phyloP scores from a whole-genome alignment of 2,329 filamentous ascomycete genomes.

The Coleophoma crateriformis region DNA sequence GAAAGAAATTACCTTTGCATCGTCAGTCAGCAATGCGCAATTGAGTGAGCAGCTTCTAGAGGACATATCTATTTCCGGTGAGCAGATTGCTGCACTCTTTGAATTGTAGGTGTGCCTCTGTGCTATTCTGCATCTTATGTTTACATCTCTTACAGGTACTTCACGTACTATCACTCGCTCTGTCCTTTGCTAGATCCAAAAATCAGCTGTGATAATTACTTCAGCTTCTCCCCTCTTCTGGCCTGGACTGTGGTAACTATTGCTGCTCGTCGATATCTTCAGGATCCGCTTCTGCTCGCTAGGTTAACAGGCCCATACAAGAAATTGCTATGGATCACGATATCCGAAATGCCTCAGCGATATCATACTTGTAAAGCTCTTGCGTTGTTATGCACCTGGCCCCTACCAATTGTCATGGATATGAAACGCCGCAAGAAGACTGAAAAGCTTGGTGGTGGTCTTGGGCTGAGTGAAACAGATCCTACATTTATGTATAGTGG shows the following conservation, averaged over 20 bases:
- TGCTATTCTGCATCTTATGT: conserved; percentile 16
- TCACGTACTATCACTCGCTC: conserved; percentile 58
- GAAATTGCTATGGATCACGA: conserved; percentile 15
- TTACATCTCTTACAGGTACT: conserved; percentile 42
- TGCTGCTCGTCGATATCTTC: conserved; percentile 52
- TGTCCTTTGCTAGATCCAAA: conserved; percentile 55
- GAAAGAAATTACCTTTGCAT: conserved; percentile 28
- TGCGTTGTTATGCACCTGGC: conserved; percentile 21
- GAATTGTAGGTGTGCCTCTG: conserved; percentile 30
- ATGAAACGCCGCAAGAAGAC: background rate
- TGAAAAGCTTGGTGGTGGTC: background rate
- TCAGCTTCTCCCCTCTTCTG: conserved; percentile 50
- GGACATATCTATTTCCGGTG: background rate
- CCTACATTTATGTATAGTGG: conserved; percentile 21
- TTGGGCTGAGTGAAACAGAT: conserved; percentile 10
- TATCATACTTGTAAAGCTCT: conserved; percentile 18
- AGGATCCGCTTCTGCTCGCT: conserved; percentile 44
- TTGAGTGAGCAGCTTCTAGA: background rate
- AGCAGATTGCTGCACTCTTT: conserved; percentile 30
- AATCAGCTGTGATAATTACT: conserved; percentile 49
- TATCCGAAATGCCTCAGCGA: conserved; percentile 13
- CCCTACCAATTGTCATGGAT: conserved; percentile 14
- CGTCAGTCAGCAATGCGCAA: conserved; percentile 31
- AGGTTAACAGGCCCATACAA: conserved; percentile 7
- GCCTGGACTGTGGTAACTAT: conserved; percentile 64